Base-by-base conservation (phyloP, 2,329 filamentous ascomycete species). In the Arachnopeziza araneosa region DNA sequence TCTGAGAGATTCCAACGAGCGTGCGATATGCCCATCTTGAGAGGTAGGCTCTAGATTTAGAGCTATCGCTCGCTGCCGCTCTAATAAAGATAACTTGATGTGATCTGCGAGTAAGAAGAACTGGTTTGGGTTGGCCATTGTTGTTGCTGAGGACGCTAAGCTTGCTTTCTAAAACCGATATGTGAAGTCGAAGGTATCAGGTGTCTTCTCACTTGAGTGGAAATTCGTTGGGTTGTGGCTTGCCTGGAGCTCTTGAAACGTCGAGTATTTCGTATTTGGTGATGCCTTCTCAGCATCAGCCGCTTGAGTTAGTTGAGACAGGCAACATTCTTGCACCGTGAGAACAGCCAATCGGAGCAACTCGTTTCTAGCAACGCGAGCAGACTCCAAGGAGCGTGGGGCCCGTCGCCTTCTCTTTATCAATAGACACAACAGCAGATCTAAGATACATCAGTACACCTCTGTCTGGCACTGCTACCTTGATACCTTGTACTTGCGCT, bases 101-200 rank as follows among this genome's bases (percentile, higher is more conserved):
- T 98, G 93, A 77, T 99, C 95, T 70, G 93, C 91, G 60, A 98
- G 85, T 57, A 98, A 88, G 74, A 93, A 91, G 67, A 98, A 87
- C 75, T 97, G 93, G 71, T 85, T 86, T 49, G 83, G 76, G 67
- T 82, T 86, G 64, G 80, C 77, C 81, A 83, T 83, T 70, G 62
- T 71, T 65, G 14, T 8, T 14, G 24, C 10, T 5, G 17, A 3
- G 17, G 17, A 44, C 17, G 36, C 36, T 44, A 44, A 19, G 17
- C 3, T 44, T 44, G 17, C 17, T 44, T 44, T 44, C 36, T 14
- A 14, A 12, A 44, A 19, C 9, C 26, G 12, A 14, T 5, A 17
- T 3, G 17, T 44, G 36, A 8, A 14, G 10, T 44, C 12, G 17
- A 12, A 44, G 36, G 17, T 8, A 12, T 12, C 5, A 44, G 36